These are phyloP conservation scores for Quercus lobata DNA, from an alignment of 331 rosid species.

Conservation along the genomic window DNA sequence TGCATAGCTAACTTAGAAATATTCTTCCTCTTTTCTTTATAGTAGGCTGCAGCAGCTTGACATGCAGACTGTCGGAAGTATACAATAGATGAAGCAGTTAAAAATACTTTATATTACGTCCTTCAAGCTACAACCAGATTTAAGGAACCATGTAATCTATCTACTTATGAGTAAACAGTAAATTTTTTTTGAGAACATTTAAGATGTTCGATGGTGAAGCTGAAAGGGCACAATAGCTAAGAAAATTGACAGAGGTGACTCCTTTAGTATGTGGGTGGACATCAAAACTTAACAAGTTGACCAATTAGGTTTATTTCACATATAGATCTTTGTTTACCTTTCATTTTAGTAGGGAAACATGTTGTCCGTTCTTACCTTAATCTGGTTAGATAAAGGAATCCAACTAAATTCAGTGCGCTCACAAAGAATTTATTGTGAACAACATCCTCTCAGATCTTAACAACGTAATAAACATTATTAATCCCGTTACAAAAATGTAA, in stretches of 20 bases:
- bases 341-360: neutral
- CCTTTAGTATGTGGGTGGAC: neutral
- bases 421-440: neutral
- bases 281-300: neutral
- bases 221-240: neutral
- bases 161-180: neutral
- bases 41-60: conserved; percentile 62
- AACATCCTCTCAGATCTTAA: neutral
- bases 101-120: conserved; percentile 1
- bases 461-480: neutral
- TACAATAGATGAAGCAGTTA: conserved; percentile 11
- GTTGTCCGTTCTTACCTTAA: neutral
- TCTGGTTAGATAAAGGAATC: neutral
- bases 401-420: neutral
- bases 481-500: neutral
- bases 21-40: conserved; percentile 71
- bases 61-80: conserved; percentile 62
- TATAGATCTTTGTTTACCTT: neutral
- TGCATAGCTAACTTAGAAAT: conserved; percentile 90
- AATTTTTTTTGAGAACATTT: neutral
- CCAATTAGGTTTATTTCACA: neutral
- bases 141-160: neutral
- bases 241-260: neutral
- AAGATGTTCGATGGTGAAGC: neutral
- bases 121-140: neutral